Base-by-base conservation (phyloP, 306 rosid species). In the Begonia fuchsioides region DNA sequence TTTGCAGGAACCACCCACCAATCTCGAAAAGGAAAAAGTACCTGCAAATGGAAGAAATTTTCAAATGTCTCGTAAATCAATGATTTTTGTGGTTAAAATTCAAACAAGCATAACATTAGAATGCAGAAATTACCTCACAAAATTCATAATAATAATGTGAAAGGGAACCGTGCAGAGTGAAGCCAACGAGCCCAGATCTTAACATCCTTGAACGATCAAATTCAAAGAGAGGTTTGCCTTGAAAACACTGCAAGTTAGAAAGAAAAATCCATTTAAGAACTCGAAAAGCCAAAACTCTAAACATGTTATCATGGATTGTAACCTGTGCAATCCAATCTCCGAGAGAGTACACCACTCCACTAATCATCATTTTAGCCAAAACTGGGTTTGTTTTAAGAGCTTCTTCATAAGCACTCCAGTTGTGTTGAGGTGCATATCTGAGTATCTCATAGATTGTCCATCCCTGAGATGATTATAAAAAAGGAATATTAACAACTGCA, bases 241-340 rank as follows among this genome's bases (percentile, higher is more conserved):
- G 92, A 60, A 79, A 79, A 70, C 97, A 90, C 97, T 90, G 70
- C 74, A 76, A 39, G 53, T 60, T 6, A 49, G 48, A 43, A 13
- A 56, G 35, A 8, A 26, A 26, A 26, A 26, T 26, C 35, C 35
- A 5, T 26, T 26, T 26, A 26, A 26, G 35, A 26, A 26, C 35
- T 26, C 5, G 35, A 26, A 26, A 26, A 26, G 7, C 7, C 35
- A 26, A 26, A 26, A 26, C 7, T 26, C 35, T 26, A 26, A 26
- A 26, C 35, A 2, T 26, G 8, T 26, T 4, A 26, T 26, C 35
- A 4, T 8, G 7, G 35, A 26, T 26, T 66, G 62, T 43, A 49
- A 85, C 98, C 83, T 84, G 98, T 1, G 98, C 98, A 50, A 90
- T 90, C 98, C 95, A 90, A 63, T 90, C 98, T 47, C 98, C 98